Conservation (phyloP, 2,329 filamentous ascomycete species). For the Pyrenophora teres region DNA sequence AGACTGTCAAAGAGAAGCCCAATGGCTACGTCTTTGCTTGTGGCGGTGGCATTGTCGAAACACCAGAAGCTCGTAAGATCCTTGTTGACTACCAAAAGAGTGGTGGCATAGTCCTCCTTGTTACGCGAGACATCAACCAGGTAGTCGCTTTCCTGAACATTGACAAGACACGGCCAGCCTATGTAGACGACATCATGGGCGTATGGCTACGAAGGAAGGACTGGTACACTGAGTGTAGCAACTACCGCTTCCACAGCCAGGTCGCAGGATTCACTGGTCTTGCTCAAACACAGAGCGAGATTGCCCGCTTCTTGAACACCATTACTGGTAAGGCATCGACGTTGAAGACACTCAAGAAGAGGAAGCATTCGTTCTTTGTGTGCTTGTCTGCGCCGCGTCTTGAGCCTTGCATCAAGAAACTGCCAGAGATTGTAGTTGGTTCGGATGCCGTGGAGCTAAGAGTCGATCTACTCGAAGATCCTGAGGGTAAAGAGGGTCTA, state of each 20-base stretch:
- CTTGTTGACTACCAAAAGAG: slow-evolving; percentile 73
- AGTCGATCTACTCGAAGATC: slow-evolving; percentile 85
- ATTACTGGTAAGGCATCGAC: slow-evolving; percentile 65
- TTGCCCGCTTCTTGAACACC: slow-evolving; percentile 71
- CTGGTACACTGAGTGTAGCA: slow-evolving; percentile 93
- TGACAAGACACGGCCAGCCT: slow-evolving; percentile 90
- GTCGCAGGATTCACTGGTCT: slow-evolving; percentile 58
- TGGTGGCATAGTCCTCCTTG: slow-evolving; percentile 82
- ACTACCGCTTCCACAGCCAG: slow-evolving; percentile 89
- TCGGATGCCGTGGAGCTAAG: slow-evolving; percentile 92
- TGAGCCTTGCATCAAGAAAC: slow-evolving; percentile 62
- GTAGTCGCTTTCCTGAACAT: slow-evolving; percentile 86
- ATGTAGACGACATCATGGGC: slow-evolving; percentile 86
- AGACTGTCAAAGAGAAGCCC: slow-evolving; percentile 74
- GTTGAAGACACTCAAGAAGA: slow-evolving; percentile 65
- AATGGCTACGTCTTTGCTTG: slow-evolving; percentile 86
- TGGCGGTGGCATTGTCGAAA: slow-evolving; percentile 91
- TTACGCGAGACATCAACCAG: slow-evolving; percentile 84
- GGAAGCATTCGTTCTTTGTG: slow-evolving; percentile 84
- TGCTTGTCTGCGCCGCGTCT: slow-evolving; percentile 84
- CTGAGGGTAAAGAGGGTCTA: slow-evolving; percentile 60
- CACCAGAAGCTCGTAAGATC: slow-evolving; percentile 74
- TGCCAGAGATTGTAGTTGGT: slow-evolving; percentile 77
- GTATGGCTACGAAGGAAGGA: slow-evolving; percentile 89
- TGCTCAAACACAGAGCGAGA: slow-evolving; percentile 66